phyloP scores from a whole-genome alignment of 2,329 filamentous ascomycete species.

The Phialophora verrucosa region DNA sequence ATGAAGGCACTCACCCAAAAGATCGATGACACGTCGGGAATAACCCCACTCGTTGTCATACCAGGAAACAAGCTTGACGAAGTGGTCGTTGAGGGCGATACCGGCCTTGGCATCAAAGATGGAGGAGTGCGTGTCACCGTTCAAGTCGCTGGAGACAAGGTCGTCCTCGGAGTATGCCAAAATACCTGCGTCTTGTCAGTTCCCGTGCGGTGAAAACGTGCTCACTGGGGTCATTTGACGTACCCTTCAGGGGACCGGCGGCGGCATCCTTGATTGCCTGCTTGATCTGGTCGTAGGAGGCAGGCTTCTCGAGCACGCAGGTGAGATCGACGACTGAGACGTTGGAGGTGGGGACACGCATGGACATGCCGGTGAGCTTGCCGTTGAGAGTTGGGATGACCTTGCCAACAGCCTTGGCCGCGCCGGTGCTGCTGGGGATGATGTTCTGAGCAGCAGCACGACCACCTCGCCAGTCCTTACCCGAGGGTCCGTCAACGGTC shows the following conservation, averaged over 20 bases:
- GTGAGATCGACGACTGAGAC: conserved; percentile 99
- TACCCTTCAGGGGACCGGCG: conserved; percentile 83
- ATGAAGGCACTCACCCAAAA: conserved; percentile 55
- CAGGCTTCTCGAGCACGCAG: conserved; percentile 88
- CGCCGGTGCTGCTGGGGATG: conserved; percentile 98
- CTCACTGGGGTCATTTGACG: conserved; percentile 42
- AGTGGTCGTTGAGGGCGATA: conserved; percentile 98
- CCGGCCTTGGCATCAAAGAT: conserved; percentile 99
- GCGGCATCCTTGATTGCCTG: conserved; percentile 83
- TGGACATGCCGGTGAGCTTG: conserved; percentile 99
- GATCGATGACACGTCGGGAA: conserved; percentile 91
- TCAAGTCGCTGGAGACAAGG: conserved; percentile 90
- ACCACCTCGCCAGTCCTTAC: conserved; percentile 99
- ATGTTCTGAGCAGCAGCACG: conserved; percentile 99
- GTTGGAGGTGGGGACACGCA: conserved; percentile 98
- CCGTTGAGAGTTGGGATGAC: conserved; percentile 97
- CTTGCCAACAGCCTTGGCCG: conserved; percentile 99
- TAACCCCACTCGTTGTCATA: conserved; percentile 99
- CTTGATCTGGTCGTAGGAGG: conserved; percentile 82
- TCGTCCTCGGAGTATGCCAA: conserved; percentile 97
- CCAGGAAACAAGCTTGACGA: conserved; percentile 98
- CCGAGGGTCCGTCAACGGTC: conserved; percentile 96
- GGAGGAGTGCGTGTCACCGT: conserved; percentile 90
- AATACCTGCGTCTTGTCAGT: conserved; percentile 65
- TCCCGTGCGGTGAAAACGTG: neutral